A percentile compares a stretch with the other conserved stretches of the same genome.
phyloP scores from a whole-genome alignment of 2,329 filamentous ascomycete genomes.

The Septoria linicola region DNA sequence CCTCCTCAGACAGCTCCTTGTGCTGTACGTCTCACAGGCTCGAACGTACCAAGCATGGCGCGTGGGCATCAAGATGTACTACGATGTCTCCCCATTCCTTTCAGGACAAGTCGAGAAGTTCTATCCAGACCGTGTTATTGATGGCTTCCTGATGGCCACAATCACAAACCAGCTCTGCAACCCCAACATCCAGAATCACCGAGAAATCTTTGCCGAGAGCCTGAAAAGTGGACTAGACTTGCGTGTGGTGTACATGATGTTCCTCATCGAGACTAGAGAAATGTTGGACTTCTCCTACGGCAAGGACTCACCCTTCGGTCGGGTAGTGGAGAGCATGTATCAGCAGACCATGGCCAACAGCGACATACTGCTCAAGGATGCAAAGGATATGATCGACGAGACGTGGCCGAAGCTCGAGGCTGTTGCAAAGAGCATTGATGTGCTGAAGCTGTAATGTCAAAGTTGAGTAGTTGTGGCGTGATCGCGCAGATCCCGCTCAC shows the following conservation, averaged over 20 bases:
- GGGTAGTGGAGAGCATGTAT: slow-evolving; percentile 28
- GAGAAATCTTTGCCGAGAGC: slow-evolving; percentile 33
- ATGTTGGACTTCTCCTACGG: slow-evolving; percentile 48
- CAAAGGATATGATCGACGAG: slow-evolving; percentile 42
- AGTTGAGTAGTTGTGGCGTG: too few species aligned
- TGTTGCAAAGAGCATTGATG: slow-evolving; percentile 38
- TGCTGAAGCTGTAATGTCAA: slow-evolving; percentile 31
- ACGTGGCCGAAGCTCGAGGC: slow-evolving; percentile 51
- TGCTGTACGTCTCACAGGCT: slow-evolving; percentile 46
- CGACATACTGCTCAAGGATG: slow-evolving; percentile 23
- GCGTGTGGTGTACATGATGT: slow-evolving; percentile 44
- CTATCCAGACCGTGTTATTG: slow-evolving; percentile 58
- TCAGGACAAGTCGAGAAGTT: slow-evolving; percentile 38
- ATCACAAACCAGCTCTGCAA: slow-evolving; percentile 28
- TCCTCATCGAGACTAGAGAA: slow-evolving; percentile 44
- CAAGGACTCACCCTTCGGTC: slow-evolving; percentile 35
- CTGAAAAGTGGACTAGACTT: slow-evolving; percentile 42
- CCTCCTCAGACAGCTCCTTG: slow-evolving; percentile 54
- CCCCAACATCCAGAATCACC: slow-evolving; percentile 20
- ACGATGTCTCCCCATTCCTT: slow-evolving; percentile 52
- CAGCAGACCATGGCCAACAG: slow-evolving; percentile 28
- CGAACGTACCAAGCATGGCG: slow-evolving; percentile 51
- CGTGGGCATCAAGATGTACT: slow-evolving; percentile 53
- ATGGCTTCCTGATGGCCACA: slow-evolving; percentile 38
- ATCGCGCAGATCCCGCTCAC: too few species aligned